Evolutionary conservation across 495 filamentous ascomycete genomes (phyloP), one percentile per base, ranked within the genome.

Genomic region (Hypoxylon perforatum): DNA sequence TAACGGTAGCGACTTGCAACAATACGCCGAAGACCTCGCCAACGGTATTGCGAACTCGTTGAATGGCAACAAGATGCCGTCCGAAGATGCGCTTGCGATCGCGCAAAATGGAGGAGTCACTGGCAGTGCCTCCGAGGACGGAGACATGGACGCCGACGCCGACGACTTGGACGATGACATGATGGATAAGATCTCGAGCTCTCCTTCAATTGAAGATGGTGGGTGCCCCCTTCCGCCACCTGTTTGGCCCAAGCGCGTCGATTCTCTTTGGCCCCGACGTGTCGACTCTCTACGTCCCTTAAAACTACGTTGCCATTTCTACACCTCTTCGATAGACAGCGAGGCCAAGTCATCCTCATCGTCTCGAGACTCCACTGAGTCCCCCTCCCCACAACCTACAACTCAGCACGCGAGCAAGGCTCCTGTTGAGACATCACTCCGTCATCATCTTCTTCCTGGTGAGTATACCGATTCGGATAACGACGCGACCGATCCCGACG

Each of bases 141-240:
- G 81, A 39, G 92, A 93, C 67, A 83, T 85, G 36, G 75, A 82
- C 39, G 75, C 73, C 51, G 92, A 94, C 72, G n/a, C 39, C 14
- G 89, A 91, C 65, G 81, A 87, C 56, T 74, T 92, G 75, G 94
- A 97, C 71, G 89, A 92, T 67, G 95, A 98, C 73, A 91, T 94
- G 81, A 92, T 94, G 90, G 95, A 97, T 81, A 94, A 94, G 78
- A 96, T 99, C 46, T 97, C 93, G 48, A 97, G 94, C 77, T 97
- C 94, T 65, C 95, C 95, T 63, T 97, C 94, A 55, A 99, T 99
- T 76, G 92, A 95, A 78, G 96, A 99, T 86, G 95, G 95, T 99
- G 86, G 81, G 93, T 93, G 65, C 71, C 61, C 59, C 61, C 70
- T 75, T 70, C 69, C 71, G 53, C 65, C 73, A 53, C 64, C 49